These are phyloP conservation scores for Zygosaccharomyces bisporus DNA, from an alignment of 805 yeast species.

Conservation along the genomic window DNA sequence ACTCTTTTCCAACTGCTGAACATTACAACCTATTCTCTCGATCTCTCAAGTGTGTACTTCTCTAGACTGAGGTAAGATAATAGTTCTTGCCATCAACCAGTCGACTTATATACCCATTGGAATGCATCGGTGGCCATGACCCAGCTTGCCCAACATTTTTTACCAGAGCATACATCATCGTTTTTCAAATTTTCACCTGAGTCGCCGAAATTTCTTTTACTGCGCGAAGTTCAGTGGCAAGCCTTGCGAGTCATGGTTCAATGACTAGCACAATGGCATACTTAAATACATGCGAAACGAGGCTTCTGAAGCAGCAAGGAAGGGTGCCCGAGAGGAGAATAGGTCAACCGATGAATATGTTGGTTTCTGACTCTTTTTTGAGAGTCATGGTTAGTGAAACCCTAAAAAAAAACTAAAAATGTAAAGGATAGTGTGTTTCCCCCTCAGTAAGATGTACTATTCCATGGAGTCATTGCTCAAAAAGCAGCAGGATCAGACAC, in stretches of 20 bases:
- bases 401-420: no score
- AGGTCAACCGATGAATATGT: no score
- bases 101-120: conserved; percentile 2
- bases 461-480: no score
- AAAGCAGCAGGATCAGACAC: no score
- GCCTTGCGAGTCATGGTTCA: conserved; percentile 3
- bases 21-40: background rate
- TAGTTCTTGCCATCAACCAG: conserved; percentile 5
- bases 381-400: no score
- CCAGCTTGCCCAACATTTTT: conserved; percentile 10
- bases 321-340: no score
- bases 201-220: conserved; percentile 1
- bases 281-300: background rate
- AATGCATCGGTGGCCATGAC: conserved; percentile 14
- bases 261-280: conserved; percentile 1
- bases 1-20: conserved; percentile 18
- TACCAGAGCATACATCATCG: background rate
- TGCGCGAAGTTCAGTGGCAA: background rate
- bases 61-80: conserved; percentile 6
- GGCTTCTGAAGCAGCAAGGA: background rate
- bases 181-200: conserved; percentile 4
- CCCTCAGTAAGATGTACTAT: no score
- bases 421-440: no score
- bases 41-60: background rate
- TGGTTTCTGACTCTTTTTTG: no score